Evolutionary conservation across 805 yeast species (phyloP), one percentile per base, ranked within the genome.

Genomic region (Saccharomyces jurei): DNA sequence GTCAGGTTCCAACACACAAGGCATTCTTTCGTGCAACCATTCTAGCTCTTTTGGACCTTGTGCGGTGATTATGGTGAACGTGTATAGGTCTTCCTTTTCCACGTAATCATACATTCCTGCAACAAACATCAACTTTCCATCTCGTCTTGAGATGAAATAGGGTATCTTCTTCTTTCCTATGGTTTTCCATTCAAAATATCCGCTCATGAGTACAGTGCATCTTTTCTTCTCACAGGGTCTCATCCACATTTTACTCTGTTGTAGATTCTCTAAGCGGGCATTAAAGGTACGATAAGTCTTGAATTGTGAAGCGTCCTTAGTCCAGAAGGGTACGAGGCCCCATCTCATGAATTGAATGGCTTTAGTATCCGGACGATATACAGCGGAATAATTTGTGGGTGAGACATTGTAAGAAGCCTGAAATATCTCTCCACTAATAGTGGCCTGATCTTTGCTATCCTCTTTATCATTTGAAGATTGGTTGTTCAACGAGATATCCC

Each of bases 11-110:
- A 89, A 54, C 13, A 89, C 77, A 1, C 86, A 74, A 0, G 97
- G 97, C 82, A 89, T 88, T 27, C 97, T 74, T 0, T 72, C 69
- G 66, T 91, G 97, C 2, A 91, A 68, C 87, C 89, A 84, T 47
- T 73, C 68, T 58, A 90, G 58, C 49, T 79, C 79, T 41, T 76
- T 68, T 0, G 84, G 79, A 0, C 96, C 92, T 0, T 81, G 79
- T 0, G 87, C 86, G 0, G 97, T 91, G 1, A 89, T 75, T 0
- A 91, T 81, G 0, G 95, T 81, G 61, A 78, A 89, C 0, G 86
- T 78, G 46, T 74, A 70, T 28, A 75, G 61, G 4, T 55, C 62
- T 36, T 52, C 59, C 1, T 54, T 52, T 14, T 57, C 60, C 31
- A 52, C 48, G 44, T 61, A 62, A 17, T 68, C 71, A 32, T 68